phyloP scores from a whole-genome alignment of 495 filamentous ascomycete species.

The Pseudomonodictys pantanalensis region DNA sequence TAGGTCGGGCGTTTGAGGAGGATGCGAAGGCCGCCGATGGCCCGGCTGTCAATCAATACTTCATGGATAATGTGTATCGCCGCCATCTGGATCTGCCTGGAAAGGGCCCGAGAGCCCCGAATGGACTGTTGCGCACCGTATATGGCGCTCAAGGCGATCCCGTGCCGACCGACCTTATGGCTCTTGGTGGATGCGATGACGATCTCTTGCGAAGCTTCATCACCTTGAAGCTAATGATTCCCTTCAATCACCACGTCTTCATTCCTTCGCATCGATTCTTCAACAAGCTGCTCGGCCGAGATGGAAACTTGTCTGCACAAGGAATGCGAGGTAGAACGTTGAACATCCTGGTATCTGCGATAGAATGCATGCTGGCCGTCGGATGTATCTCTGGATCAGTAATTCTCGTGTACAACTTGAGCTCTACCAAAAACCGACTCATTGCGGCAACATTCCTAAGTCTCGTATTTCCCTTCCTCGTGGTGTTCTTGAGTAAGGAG shows the following conservation, averaged over 20 bases:
- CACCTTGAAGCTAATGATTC: neutral
- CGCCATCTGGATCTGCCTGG: neutral
- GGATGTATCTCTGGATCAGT: neutral
- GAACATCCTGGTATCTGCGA: neutral
- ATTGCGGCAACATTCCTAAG: constrained; percentile 2
- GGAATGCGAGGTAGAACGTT: neutral
- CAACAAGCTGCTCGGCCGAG: neutral
- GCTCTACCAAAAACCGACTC: neutral
- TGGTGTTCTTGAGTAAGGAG: constrained; percentile 9
- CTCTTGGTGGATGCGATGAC: neutral
- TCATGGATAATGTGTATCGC: constrained; percentile 8
- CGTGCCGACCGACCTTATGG: neutral
- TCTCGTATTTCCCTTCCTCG: neutral
- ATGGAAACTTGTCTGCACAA: neutral
- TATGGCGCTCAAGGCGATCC: constrained; percentile 3
- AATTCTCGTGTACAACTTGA: neutral
- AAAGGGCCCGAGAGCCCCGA: neutral
- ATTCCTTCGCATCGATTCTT: neutral
- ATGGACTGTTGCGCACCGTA: neutral
- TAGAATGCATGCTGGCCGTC: constrained; percentile 2
- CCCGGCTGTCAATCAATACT: neutral
- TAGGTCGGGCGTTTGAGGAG: constrained; percentile 1
- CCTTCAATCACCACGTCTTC: neutral
- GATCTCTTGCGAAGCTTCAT: constrained; percentile 1
- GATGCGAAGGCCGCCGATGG: neutral